These are phyloP conservation scores for Suhomyces sp. DNA, from an alignment of 805 yeast species.

Conservation along the genomic window DNA sequence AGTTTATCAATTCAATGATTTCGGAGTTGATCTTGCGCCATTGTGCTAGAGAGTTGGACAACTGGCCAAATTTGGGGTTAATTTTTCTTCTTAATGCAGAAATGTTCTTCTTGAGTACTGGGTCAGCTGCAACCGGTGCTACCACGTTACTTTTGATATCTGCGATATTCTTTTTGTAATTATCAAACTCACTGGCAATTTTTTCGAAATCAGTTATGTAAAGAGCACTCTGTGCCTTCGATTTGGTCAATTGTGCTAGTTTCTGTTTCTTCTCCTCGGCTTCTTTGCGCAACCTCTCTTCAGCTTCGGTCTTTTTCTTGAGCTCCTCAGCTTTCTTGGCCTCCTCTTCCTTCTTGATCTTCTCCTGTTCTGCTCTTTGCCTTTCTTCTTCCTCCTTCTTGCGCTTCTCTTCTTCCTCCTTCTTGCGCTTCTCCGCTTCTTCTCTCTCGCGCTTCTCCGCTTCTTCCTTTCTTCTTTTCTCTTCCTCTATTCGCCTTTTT, in stretches of 20 bases:
- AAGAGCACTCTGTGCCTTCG: slow-evolving; percentile 20
- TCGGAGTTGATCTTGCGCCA: slow-evolving; percentile 50
- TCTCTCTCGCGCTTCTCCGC: slow-evolving; percentile 9
- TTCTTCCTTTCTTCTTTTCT: slow-evolving; percentile 7
- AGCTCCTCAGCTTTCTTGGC: slow-evolving; percentile 7
- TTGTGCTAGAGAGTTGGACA: slow-evolving; percentile 69
- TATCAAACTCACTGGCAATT: slow-evolving; percentile 43
- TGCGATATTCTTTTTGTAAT: slow-evolving; percentile 49
- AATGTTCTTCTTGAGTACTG: slow-evolving; percentile 51
- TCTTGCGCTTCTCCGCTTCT: slow-evolving; percentile 18
- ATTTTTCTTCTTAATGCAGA: slow-evolving; percentile 68
- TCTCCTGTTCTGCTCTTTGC: slow-evolving; percentile 1
- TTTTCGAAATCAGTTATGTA: slow-evolving; percentile 31
- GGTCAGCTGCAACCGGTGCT: slow-evolving; percentile 48
- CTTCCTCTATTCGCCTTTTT: slow-evolving; percentile 6
- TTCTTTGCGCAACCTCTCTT: slow-evolving; percentile 20
- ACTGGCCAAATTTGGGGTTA: slow-evolving; percentile 88
- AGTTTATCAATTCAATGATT: slow-evolving; percentile 46
- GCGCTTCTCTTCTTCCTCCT: slow-evolving; percentile 16
- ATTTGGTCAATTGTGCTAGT: slow-evolving; percentile 4
- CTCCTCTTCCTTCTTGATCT: slow-evolving; percentile 5
- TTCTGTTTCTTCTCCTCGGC: slow-evolving; percentile 4
- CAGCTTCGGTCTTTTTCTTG: slow-evolving; percentile 10
- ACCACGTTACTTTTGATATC: slow-evolving; percentile 62
- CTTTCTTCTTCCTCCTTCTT: slow-evolving; percentile 4